Base-by-base conservation (phyloP, 1,139 yeast genomes). In the Pichia sp. region DNA sequence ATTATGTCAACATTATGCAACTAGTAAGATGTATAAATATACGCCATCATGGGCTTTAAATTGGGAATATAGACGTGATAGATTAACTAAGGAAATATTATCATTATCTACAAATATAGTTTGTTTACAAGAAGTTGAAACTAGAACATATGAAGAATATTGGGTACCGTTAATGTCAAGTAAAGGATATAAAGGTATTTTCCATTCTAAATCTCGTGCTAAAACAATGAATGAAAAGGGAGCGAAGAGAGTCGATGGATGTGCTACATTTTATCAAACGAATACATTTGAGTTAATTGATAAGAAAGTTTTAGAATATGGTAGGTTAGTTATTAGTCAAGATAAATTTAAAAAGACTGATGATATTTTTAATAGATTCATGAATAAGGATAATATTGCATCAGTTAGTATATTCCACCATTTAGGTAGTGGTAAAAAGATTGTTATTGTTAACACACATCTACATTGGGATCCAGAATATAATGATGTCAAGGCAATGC, bases 391-490 rank as follows among this genome's bases (percentile, higher is more conserved):
- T 67, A 89, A 94, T 61, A 80, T 92, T 59, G 97, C 97, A 11
- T 72, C 87, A 51, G 78, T 88, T 46, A 72, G 85, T n/a, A 79
- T 82, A 51, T 76, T 94, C 57, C 90, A 86, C 61, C 94, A 86
- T 62, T 68, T 72, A 39, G 76, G 74, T 46, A 77, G 90, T 12
- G 90, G 90, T 12, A 87, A 84, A 63, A 76, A 77, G 54, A 69
- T 92, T 44, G 74, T 87, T 56, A 74, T 88, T 41, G 89, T 85
- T 4, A 92, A 90, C 60, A 90, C 98, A 0, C 99, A 94, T 73
- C 79, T 92, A 66, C 97, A 90, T 66, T 94, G 98, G 97, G 97
- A 92, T 69, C 98, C 98, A 11, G 89, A 88, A 43, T 87, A 82
- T 64, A 87, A 88, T 64, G 99, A 94, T 69, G 99, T 94, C 51